Evolutionary conservation across 2,329 filamentous ascomycete genomes (phyloP).

Genomic region (Gliomastix tumulicola): DNA sequence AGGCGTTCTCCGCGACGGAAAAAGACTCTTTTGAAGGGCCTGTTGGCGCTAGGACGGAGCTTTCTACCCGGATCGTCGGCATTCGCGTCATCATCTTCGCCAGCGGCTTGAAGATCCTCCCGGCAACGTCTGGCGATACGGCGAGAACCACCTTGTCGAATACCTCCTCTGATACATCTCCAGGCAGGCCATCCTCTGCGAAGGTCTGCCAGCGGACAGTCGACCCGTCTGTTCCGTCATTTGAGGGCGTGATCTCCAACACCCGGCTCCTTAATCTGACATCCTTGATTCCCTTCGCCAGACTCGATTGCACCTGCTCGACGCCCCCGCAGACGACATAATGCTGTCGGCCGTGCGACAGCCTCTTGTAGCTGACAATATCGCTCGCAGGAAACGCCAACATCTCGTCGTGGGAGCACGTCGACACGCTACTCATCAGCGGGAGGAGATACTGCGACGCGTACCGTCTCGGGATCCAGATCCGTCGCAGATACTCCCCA

Average conservation of each 20-base stretch:
- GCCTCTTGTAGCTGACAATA: conserved; percentile 40
- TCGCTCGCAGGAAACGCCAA: conserved; percentile 46
- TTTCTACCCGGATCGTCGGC: conserved; percentile 40
- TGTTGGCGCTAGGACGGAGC: conserved; percentile 28
- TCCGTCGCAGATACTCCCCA: conserved; percentile 40
- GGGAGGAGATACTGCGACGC: conserved; percentile 43
- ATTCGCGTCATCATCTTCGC: conserved; percentile 27
- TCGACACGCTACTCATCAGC: conserved; percentile 45
- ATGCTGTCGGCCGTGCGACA: conserved; percentile 38
- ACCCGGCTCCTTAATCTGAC: conserved; percentile 33
- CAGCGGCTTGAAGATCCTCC: conserved; percentile 37
- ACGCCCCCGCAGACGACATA: conserved; percentile 44
- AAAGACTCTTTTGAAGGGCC: conserved; percentile 5
- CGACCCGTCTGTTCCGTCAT: conserved; percentile 8
- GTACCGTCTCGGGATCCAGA: conserved; percentile 39
- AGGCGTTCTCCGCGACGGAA: conserved; percentile 2
- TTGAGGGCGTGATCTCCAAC: conserved; percentile 18
- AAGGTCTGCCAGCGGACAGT: conserved; percentile 25
- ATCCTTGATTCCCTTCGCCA: conserved; percentile 28
- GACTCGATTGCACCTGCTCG: conserved; percentile 36
- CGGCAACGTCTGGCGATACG: conserved; percentile 46
- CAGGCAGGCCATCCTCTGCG: too few species aligned
- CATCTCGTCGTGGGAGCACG: conserved; percentile 43
- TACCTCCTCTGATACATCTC: conserved; percentile 14
- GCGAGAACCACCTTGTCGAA: conserved; percentile 49